Evolutionary conservation across 257 asterid genomes (phyloP).

Genomic region (Ajuga chamaepitys): DNA sequence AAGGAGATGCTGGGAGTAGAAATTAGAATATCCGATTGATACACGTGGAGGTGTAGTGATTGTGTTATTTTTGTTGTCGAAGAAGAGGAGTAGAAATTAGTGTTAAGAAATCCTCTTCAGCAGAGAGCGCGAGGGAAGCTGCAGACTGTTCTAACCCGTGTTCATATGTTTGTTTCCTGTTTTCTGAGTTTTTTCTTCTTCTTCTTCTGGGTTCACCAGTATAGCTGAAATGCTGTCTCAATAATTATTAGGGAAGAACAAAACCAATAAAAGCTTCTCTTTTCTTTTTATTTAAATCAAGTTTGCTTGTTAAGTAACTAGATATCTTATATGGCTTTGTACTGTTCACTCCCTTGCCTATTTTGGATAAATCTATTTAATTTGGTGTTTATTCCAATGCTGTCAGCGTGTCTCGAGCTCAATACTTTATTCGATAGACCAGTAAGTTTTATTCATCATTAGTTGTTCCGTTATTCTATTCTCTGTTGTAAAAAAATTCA

Average conservation of each 20-base stretch:
- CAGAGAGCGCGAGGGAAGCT: constrained; percentile 12
- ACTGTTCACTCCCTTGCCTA: not conserved
- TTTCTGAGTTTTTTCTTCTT: not conserved
- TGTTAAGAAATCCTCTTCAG: constrained; percentile 14
- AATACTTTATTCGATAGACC: not conserved
- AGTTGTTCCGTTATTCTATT: no score
- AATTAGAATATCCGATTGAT: constrained; percentile 70
- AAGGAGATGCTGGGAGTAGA: constrained; percentile 71
- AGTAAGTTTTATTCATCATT: no score
- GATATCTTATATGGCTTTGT: constrained; percentile 4
- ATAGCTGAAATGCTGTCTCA: constrained; percentile 14
- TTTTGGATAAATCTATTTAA: not conserved
- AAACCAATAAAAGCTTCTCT: constrained; percentile 21
- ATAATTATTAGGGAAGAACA: constrained; percentile 20
- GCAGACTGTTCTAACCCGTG: constrained; percentile 20
- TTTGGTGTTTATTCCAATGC: not conserved
- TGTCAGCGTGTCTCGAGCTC: not conserved
- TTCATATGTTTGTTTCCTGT: constrained; percentile 8
- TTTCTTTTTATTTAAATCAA: not conserved
- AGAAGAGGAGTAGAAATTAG: constrained; percentile 9
- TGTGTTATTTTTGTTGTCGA: constrained; percentile 26
- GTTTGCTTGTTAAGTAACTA: constrained; percentile 17
- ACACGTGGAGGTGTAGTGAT: not conserved
- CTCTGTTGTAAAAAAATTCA: no score
- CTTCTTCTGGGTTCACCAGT: not conserved